phyloP scores from a whole-genome alignment of 1,139 yeast species.

The Pichia sp. region DNA sequence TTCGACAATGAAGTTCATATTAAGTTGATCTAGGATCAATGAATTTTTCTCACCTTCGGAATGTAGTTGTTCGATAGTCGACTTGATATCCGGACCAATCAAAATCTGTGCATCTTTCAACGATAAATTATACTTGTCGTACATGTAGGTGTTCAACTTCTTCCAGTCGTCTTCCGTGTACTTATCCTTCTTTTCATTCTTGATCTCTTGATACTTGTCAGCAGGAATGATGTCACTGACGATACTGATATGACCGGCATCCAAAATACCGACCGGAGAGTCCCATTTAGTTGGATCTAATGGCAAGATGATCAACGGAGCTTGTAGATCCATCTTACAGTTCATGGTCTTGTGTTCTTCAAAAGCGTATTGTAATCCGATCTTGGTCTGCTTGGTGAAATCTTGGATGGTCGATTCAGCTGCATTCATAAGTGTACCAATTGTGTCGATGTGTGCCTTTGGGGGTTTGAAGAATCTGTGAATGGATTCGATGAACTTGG shows the following conservation, averaged over 20 bases:
- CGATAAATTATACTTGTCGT: conserved; percentile 77
- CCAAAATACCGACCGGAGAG: conserved; percentile 88
- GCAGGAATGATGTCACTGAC: conserved; percentile 78
- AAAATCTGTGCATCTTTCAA: conserved; percentile 86
- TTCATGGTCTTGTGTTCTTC: conserved; percentile 93
- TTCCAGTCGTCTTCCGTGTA: conserved; percentile 76
- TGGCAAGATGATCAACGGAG: conserved; percentile 91
- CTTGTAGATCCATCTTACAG: conserved; percentile 83
- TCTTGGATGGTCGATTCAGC: conserved; percentile 97
- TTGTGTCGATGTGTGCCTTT: conserved; percentile 78
- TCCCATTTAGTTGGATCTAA: conserved; percentile 75
- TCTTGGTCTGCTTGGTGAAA: conserved; percentile 81
- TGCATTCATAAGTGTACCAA: conserved; percentile 90
- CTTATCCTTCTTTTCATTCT: conserved; percentile 57
- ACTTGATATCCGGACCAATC: conserved; percentile 78
- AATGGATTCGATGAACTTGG: conserved; percentile 74
- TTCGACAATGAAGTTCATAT: conserved; percentile 71
- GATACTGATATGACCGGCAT: conserved; percentile 94
- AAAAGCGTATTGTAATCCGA: conserved; percentile 90
- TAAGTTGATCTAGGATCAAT: conserved; percentile 71
- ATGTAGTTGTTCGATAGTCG: conserved; percentile 71
- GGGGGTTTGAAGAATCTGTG: conserved; percentile 83
- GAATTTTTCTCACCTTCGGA: conserved; percentile 45
- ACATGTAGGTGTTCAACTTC: conserved; percentile 75
- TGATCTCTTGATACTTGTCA: conserved; percentile 67